Evolutionary conservation across 1,139 yeast genomes (phyloP), one percentile per base, ranked within the genome.

Genomic region (Hemisphaericaspora lyxosophila): DNA sequence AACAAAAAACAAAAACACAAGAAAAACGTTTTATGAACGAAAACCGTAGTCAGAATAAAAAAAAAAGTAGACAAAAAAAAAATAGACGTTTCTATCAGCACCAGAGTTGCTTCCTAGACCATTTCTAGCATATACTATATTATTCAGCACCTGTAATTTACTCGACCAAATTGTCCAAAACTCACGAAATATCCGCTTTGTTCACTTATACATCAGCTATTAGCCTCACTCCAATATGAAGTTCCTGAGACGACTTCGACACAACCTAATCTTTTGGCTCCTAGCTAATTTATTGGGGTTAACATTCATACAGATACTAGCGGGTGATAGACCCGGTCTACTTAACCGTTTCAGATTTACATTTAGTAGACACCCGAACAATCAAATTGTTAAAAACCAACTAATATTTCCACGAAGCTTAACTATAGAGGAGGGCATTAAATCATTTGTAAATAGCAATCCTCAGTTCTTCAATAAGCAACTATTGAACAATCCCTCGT

Each of bases 351-450:
- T 32, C 5, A n/a, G 12, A 14, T 33, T 27, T 19, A 17, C 49
- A 2, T 36, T 49, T 15, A 22, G 35, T 18, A 26, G 15, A 16
- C 25, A 42, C 5, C 17, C 43, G 5, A 45, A 40, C 15, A 41
- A 46, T 13, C 36, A 47, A 22, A 44, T 49, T 17, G 37, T 41
- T 16, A 50, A 38, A 16, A 54, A 55, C 26, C 60, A 55, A 35
- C 24, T 56, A 3, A 42, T 57, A 11, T 55, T 55, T 36, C 60
- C 61, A 2, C 38, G 36, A 13, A 34, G 34, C 24, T 54, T 54
- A 35, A 52, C 51, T 1, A 22, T 45, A 5, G 36, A 46, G 4
- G 41, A 45, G 9, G 47, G 47, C 7, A 38, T 57, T 17, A 22
- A 36, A n/a, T 25, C 28, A n/a, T 52, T 48, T 38, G 47, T 51